Evolutionary conservation across 495 filamentous ascomycete species (phyloP).

Genomic region (Parathielavia hyrcaniae): DNA sequence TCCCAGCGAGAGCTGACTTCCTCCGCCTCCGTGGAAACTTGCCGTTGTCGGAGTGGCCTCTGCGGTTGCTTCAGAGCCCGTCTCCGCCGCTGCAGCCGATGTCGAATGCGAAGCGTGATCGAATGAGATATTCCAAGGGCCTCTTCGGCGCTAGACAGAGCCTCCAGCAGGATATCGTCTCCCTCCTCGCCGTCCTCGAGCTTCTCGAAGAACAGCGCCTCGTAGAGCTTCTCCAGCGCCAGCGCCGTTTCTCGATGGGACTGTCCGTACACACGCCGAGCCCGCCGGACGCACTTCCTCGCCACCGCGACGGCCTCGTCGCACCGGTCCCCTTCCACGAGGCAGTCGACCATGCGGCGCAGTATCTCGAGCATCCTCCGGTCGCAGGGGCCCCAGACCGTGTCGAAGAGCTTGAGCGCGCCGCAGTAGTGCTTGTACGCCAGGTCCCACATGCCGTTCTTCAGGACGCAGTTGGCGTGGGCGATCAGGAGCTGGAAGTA

Average conservation of each 20-base stretch:
- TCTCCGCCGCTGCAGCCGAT: neutral
- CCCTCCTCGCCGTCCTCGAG: neutral
- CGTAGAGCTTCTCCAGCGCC: neutral
- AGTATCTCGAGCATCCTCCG: neutral
- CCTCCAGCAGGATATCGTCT: neutral
- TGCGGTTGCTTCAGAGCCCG: neutral
- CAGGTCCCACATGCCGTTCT: neutral
- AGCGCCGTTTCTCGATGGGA: neutral
- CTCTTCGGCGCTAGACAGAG: neutral
- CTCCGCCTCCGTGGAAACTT: no score
- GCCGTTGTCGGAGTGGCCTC: neutral
- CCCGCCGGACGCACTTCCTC: neutral
- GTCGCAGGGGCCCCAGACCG: neutral
- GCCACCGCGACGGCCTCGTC: neutral
- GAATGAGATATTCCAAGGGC: neutral
- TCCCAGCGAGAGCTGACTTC: neutral
- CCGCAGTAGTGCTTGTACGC: neutral
- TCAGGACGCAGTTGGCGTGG: neutral
- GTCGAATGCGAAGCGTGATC: neutral
- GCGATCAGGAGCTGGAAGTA: neutral
- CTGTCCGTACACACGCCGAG: constrained; percentile 1
- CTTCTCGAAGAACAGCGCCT: neutral
- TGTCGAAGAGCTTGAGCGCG: neutral
- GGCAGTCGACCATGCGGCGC: constrained; percentile 2
- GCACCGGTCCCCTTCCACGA: neutral